Conservation (phyloP, 2,329 filamentous ascomycete genomes). For the Mycosphaerella sp. region DNA sequence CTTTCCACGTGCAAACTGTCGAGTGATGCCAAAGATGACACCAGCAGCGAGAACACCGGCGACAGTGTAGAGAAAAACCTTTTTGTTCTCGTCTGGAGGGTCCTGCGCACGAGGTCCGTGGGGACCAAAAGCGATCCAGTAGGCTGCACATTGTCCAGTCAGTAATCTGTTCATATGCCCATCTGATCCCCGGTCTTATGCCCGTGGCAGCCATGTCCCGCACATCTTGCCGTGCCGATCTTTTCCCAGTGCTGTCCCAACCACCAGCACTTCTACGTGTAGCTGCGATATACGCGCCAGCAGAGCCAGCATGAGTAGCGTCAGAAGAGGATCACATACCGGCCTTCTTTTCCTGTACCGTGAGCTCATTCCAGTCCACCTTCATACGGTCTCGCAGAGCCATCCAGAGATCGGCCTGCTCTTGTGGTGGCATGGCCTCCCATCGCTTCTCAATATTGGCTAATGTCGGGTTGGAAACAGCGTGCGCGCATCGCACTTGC, state of each 20-base stretch:
- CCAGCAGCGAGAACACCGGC: constrained; percentile 62
- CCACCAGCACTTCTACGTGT: not conserved
- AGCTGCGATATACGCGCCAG: not conserved
- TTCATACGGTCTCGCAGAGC: constrained; percentile 97
- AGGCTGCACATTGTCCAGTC: constrained; percentile 55
- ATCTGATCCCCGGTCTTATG: not conserved
- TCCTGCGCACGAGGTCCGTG: constrained; percentile 82
- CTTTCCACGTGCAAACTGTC: constrained; percentile 62
- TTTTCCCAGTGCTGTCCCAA: constrained; percentile 5
- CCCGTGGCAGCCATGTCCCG: constrained; percentile 2
- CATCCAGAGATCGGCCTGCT: constrained; percentile 99
- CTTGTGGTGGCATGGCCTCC: constrained; percentile 95
- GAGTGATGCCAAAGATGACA: constrained; percentile 65
- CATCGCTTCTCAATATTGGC: constrained; percentile 99
- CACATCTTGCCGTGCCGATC: constrained; percentile 3
- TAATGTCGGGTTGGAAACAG: constrained; percentile 95
- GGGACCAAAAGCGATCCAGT: constrained; percentile 97
- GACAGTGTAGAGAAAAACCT: constrained; percentile 66
- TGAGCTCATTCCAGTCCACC: constrained; percentile 92
- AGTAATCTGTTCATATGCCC: constrained; percentile 12
- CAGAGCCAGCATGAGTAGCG: not conserved
- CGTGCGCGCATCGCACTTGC: constrained; percentile 65
- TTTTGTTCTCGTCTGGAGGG: constrained; percentile 78
- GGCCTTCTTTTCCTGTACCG: constrained; percentile 96
- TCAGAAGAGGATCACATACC: constrained; percentile 42